Percentiles rank a stretch among this genome's conserved stretches.
phyloP scores from a whole-genome alignment of 176 grass and related monocot genomes.

The Ananas comosus region DNA sequence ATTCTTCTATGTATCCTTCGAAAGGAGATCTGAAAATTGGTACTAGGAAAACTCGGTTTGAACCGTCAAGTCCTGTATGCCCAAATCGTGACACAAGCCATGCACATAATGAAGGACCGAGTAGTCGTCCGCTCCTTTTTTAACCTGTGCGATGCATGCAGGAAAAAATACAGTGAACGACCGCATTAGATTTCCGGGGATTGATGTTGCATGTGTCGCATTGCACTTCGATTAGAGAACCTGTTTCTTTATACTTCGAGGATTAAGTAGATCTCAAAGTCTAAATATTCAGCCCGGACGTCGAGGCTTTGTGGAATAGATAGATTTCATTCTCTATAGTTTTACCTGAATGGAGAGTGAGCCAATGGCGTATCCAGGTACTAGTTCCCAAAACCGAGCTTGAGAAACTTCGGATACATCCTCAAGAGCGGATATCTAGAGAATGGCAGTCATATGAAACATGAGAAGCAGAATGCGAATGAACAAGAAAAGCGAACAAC shows the following conservation, averaged over 20 bases:
- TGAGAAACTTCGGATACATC: constrained; percentile 64
- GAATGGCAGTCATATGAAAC: constrained; percentile 11
- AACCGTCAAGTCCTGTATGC: constrained; percentile 69
- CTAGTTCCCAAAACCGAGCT: constrained; percentile 86
- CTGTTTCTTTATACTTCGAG: neutral
- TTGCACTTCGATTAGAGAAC: too few relatives aligned
- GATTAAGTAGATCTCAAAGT: neutral
- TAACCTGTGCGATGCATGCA: constrained; percentile 36
- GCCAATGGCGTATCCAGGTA: constrained; percentile 66
- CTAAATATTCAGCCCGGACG: neutral
- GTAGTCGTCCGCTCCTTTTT: constrained; percentile 37
- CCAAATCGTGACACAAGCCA: constrained; percentile 76
- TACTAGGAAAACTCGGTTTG: constrained; percentile 46
- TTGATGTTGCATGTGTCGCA: too few relatives aligned
- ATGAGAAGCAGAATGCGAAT: neutral
- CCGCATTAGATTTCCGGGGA: neutral
- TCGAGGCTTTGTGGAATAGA: neutral
- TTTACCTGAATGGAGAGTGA: constrained; percentile 60
- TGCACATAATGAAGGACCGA: constrained; percentile 48
- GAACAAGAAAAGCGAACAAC: too few relatives aligned
- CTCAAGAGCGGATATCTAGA: constrained; percentile 52
- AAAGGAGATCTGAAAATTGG: neutral
- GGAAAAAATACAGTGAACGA: neutral
- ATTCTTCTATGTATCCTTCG: neutral
- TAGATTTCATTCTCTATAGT: neutral